These are phyloP conservation scores for Arthrobotrys conoides DNA, from an alignment of 2,329 filamentous ascomycete genomes.

Conservation along the genomic window DNA sequence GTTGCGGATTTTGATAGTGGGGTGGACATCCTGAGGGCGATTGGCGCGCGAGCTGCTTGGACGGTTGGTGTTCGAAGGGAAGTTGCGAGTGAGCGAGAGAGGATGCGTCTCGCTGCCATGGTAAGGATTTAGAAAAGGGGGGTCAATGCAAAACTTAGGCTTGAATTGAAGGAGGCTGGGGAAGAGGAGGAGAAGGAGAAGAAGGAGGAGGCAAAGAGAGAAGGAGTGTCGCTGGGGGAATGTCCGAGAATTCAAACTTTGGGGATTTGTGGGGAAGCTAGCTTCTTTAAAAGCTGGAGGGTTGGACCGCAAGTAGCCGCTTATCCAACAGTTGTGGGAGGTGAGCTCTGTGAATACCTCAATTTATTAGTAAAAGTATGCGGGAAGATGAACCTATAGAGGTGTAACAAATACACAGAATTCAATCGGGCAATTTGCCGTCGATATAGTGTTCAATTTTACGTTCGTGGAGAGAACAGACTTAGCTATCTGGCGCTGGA, in stretches of 20 bases:
- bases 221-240: constrained; percentile 22
- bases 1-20: constrained; percentile 42
- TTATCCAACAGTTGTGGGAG: constrained; percentile 25
- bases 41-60: constrained; percentile 35
- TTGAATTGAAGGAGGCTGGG: constrained; percentile 54
- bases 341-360: constrained; percentile 33
- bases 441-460: neutral
- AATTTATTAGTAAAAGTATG: constrained; percentile 17
- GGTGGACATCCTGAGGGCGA: constrained; percentile 50
- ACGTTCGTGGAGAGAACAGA: too few relatives aligned
- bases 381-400: neutral
- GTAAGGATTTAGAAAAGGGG: neutral
- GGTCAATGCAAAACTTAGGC: neutral
- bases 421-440: neutral
- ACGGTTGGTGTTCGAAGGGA: constrained; percentile 57
- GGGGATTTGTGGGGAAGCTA: constrained; percentile 46
- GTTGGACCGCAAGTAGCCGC: constrained; percentile 57
- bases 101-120: constrained; percentile 61
- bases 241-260: constrained; percentile 20
- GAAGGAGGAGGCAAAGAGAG: neutral
- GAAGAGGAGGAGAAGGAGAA: neutral
- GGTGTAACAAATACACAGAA: neutral
- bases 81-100: constrained; percentile 59
- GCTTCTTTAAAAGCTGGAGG: constrained; percentile 42
- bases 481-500: neutral